Percentiles rank a stretch among this genome's conserved stretches.
phyloP scores from a whole-genome alignment of 2,329 filamentous ascomycete genomes.

The Cladophialophora carrionii region DNA sequence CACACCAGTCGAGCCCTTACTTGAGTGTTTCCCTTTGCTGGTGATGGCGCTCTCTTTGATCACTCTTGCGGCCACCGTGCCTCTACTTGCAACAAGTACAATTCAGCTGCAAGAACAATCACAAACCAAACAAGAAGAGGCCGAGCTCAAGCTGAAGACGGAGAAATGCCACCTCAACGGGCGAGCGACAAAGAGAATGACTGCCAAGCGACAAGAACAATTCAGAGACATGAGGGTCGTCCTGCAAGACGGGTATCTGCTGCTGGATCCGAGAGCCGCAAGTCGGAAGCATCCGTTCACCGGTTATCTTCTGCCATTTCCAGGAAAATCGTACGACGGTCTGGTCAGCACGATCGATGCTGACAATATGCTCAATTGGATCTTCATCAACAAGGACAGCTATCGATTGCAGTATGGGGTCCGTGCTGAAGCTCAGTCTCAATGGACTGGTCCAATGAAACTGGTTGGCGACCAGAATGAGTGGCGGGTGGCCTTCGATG shows the following conservation, averaged over 20 bases:
- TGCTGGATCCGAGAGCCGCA: slow-evolving; percentile 13
- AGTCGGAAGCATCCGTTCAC: slow-evolving; percentile 24
- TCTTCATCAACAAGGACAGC: slow-evolving; percentile 65
- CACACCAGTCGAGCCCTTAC: neutral
- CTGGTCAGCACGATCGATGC: slow-evolving; percentile 32
- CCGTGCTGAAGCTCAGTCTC: slow-evolving; percentile 70
- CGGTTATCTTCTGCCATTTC: slow-evolving; percentile 46
- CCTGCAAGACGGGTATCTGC: slow-evolving; percentile 22
- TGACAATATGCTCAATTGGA: slow-evolving; percentile 64
- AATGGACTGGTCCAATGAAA: slow-evolving; percentile 68
- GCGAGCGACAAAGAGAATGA: slow-evolving; percentile 25
- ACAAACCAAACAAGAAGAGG: slow-evolving; percentile 21
- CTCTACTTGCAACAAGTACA: slow-evolving; percentile 29
- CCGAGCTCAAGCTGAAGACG: slow-evolving; percentile 25
- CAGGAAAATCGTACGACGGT: slow-evolving; percentile 27
- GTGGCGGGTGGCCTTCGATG: slow-evolving; percentile 44
- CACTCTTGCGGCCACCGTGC: slow-evolving; percentile 29
- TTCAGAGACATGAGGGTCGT: slow-evolving; percentile 23
- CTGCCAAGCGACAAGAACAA: slow-evolving; percentile 18
- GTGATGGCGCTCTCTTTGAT: slow-evolving; percentile 32
- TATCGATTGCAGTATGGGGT: slow-evolving; percentile 66
- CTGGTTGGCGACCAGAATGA: slow-evolving; percentile 59
- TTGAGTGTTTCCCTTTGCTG: neutral
- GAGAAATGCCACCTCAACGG: slow-evolving; percentile 31
- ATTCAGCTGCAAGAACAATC: slow-evolving; percentile 29